These are phyloP conservation scores for Onygenales sp. DNA, from an alignment of 2,329 filamentous ascomycete genomes.

Conservation along the genomic window DNA sequence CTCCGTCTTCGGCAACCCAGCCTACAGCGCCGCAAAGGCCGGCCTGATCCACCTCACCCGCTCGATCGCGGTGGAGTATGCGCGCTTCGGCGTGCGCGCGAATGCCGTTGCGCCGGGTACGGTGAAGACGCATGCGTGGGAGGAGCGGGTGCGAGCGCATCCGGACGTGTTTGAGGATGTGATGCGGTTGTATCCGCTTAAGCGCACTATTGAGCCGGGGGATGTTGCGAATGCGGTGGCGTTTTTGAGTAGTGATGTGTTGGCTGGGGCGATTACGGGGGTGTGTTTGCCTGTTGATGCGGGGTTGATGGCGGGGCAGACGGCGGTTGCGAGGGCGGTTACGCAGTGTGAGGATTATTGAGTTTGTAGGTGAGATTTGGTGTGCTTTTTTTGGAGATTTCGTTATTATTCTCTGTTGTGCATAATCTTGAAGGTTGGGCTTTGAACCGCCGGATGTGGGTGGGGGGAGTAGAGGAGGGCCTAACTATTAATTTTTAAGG, in stretches of 20 bases:
- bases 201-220: constrained; percentile 13
- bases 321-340: constrained; percentile 13
- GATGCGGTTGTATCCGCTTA: constrained; percentile 16
- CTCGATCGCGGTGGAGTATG: constrained; percentile 23
- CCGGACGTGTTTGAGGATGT: constrained; percentile 11
- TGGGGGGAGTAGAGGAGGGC: too few relatives aligned
- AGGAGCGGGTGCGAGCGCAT: constrained; percentile 8
- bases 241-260: constrained; percentile 14
- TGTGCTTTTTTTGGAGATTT: neutral
- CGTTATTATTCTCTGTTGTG: neutral
- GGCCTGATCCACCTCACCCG: constrained; percentile 32
- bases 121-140: constrained; percentile 13
- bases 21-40: constrained; percentile 32
- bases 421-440: neutral
- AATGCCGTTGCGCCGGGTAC: constrained; percentile 27
- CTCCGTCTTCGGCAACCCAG: constrained; percentile 15
- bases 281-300: constrained; percentile 17
- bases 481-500: too few relatives aligned
- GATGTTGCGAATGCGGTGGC: constrained; percentile 19
- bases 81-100: constrained; percentile 29
- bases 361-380: neutral
- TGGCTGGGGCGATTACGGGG: constrained; percentile 15
- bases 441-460: neutral
- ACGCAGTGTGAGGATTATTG: constrained; percentile 13
- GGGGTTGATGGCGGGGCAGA: constrained; percentile 16